Evolutionary conservation across 441 rosid genomes (phyloP), one percentile per base, ranked within the genome.

Genomic region (Breynia disticha): DNA sequence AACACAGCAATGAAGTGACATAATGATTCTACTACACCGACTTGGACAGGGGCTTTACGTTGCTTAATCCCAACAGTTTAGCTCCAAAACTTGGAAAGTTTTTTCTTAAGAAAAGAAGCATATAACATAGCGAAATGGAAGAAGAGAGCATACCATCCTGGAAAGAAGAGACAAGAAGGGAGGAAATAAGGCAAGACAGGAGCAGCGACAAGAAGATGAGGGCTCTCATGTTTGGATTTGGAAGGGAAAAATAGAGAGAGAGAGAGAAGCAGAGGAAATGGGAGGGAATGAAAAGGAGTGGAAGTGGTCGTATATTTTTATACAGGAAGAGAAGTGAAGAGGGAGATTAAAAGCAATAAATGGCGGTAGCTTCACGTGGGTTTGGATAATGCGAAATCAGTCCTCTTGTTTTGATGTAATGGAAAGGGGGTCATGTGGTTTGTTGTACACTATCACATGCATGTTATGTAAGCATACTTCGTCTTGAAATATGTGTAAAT

Each of bases 141-240:
- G 13, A 41, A 9, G 21, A 16, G 35, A 35, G 57, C 68, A 45
- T 64, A 86, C 83, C 82, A 58, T 84, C 90, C 49, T 63, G 59
- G 60, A 75, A 62, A 63, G 84, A 76, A 39, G 72, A 69, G 63
- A 80, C 62, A 49, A 66, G 42, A 59, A 55, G 74, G 71, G 50
- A 62, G 61, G 64, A 47, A 64, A 55, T 51, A 64, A 82, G 67
- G 15, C 67, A 66, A 28, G 35, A 28, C 37, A 81, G 79, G 11
- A 81, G 72, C 78, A 68, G 69, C 70, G 71, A 48, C 68, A 60
- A 15, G 7, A 71, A 38, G 22, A 49, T 3, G 63, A 39, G 50
- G 46, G 64, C 60, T 72, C 44, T 59, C 82, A 65, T 72, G n/a
- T 12, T 66, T 50, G 1, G 8, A 11, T 24, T 22, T 20, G 0